Evolutionary conservation across 495 filamentous ascomycete species (phyloP), one percentile per base, ranked within the genome.

Genomic region (Thermochaetoides thermophila): DNA sequence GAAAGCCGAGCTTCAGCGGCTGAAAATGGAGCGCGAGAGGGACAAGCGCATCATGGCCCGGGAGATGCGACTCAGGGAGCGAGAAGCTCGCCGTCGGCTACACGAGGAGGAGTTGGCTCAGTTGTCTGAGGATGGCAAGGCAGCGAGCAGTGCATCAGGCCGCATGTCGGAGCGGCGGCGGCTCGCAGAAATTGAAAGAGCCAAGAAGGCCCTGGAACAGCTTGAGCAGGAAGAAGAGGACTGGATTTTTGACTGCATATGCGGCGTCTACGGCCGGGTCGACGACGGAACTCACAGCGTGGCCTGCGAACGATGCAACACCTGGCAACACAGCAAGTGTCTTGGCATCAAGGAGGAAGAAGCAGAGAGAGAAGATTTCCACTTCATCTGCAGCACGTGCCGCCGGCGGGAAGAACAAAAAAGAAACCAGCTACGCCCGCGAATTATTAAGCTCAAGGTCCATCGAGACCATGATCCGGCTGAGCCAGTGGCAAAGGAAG

Each of bases 311-410:
- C 76, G 68, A 30, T 97, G 89, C 64, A 89, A 80, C 50, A 76
- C 92, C 13, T 97, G 89, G 89, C 87, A 95, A 50, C 89, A 95
- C 46, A 87, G 81, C 61, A 78, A 76, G 30, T 97, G 89, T 47
- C 72, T 93, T 31, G 80, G 75, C 19, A 81, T 96, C 37, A 66
- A 65, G 8, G 68, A 83, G 37, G 63, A 66, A 28, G 78, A 82
- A 36, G 87, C 83, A 5, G 84, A 93, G 33, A 63, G 74, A 28
- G 81, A 86, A 9, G 79, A 91, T 43, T 95, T 93, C 50, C 76
- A 82, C 34, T 94, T 93, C 51, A 60, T 94, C 32, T 97, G 89
- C 58, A 62, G 62, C 15, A 70, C 74, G 30, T 97, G 89, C 28
- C 73, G 71, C 25, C 75, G 71, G 35, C 46, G 38, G 9, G 52